Conservation (phyloP, 495 filamentous ascomycete genomes). For the Talaromyces borbonicus region DNA sequence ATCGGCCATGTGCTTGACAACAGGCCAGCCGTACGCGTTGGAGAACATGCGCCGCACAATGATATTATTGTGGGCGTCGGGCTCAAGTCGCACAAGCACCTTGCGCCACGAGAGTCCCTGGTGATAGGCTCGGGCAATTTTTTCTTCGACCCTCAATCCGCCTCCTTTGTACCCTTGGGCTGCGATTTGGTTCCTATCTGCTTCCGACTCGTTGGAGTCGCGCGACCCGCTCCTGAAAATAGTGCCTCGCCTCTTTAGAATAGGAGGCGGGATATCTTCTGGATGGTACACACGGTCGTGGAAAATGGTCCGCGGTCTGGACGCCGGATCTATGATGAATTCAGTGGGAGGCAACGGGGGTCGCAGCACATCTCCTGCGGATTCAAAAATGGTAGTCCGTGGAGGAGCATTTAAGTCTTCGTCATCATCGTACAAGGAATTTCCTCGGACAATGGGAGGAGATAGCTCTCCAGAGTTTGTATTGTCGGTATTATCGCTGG, state of each 20-base stretch:
- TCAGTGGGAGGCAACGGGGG: conserved; percentile 73
- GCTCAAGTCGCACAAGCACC: conserved; percentile 87
- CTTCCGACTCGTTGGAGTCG: conserved; percentile 11
- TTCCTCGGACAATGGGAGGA: conserved; percentile 29
- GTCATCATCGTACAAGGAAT: conserved; percentile 35
- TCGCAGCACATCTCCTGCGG: conserved; percentile 82
- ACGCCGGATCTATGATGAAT: conserved; percentile 72
- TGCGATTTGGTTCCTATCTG: conserved; percentile 10
- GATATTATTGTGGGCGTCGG: conserved; percentile 97
- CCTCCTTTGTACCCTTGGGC: conserved; percentile 20
- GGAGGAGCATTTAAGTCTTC: conserved; percentile 58
- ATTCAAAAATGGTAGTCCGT: conserved; percentile 87
- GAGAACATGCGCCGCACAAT: conserved; percentile 91
- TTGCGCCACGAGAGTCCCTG: conserved; percentile 86
- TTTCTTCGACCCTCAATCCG: conserved; percentile 86
- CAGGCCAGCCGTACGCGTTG: conserved; percentile 96
- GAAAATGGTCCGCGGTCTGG: conserved; percentile 86
- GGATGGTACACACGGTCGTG: conserved; percentile 94
- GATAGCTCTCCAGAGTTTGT: conserved; percentile 12
- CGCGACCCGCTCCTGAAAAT: conserved; percentile 1
- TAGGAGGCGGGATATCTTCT: conserved; percentile 80
- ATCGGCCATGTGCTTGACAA: conserved; percentile 86
- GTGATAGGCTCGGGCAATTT: conserved; percentile 94
- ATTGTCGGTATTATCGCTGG: conserved; percentile 29
- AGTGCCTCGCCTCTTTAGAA: conserved; percentile 14